These are phyloP conservation scores for Penicillium flavigenum DNA, from an alignment of 495 filamentous ascomycete genomes.

Conservation along the genomic window DNA sequence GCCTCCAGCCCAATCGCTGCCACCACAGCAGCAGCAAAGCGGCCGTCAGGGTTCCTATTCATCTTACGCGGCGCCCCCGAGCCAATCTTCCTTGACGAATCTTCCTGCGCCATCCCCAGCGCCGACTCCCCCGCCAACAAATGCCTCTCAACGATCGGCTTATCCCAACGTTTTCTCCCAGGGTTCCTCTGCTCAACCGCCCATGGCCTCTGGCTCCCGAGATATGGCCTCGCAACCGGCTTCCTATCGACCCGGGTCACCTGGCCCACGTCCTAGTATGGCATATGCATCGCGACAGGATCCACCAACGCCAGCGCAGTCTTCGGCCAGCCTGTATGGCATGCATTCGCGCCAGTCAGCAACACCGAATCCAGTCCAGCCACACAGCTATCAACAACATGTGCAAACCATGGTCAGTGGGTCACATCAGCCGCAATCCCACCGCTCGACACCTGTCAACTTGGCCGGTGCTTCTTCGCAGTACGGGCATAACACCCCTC, in stretches of 20 bases:
- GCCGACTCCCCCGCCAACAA: constrained; percentile 41
- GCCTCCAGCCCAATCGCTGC: constrained; percentile 26
- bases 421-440: constrained; percentile 35
- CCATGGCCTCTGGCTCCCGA: constrained; percentile 27
- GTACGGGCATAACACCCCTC: constrained; percentile 43
- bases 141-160: constrained; percentile 33
- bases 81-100: constrained; percentile 29
- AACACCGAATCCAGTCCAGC: constrained; percentile 24
- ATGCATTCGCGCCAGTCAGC: constrained; percentile 34
- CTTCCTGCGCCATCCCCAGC: constrained; percentile 39
- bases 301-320: constrained; percentile 35
- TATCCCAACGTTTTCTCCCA: constrained; percentile 42
- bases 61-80: constrained; percentile 32
- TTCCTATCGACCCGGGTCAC: constrained; percentile 39
- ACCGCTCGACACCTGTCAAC: constrained; percentile 35
- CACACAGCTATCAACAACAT: constrained; percentile 42
- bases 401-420: constrained; percentile 44
- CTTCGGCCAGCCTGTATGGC: constrained; percentile 33
- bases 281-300: constrained; percentile 38
- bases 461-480: constrained; percentile 29
- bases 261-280: constrained; percentile 34
- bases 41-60: constrained; percentile 34
- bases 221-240: constrained; percentile 33
- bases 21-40: constrained; percentile 25
- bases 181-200: constrained; percentile 25